Percentiles rank a stretch among this genome's conserved stretches.
Evolutionary conservation across 768 basidiomycete species (phyloP).

Genomic region (Tylopilus sp.): DNA sequence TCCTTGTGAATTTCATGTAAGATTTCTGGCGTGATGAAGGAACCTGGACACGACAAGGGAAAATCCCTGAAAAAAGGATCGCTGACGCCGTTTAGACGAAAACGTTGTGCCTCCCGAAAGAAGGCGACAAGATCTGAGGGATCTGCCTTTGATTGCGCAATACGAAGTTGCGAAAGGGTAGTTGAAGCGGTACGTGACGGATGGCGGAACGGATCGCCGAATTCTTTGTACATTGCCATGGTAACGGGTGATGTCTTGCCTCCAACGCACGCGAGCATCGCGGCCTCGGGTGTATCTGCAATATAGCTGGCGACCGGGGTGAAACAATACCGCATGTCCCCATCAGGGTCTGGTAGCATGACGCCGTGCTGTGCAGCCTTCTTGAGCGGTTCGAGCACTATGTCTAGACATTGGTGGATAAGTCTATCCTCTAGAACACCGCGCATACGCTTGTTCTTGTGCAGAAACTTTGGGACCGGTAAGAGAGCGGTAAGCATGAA

Average conservation of each 20-base stretch:
- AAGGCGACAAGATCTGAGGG: not conserved
- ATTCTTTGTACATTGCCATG: not conserved
- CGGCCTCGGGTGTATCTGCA: not conserved
- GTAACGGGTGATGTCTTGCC: not conserved
- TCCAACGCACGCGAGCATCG: not conserved
- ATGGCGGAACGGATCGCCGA: not conserved
- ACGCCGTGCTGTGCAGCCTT: not conserved
- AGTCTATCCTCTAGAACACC: not conserved
- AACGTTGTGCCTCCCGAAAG: not conserved
- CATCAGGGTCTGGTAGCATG: not conserved
- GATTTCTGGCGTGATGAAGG: not conserved
- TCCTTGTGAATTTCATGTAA: not conserved
- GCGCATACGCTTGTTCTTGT: not conserved
- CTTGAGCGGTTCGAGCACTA: not conserved
- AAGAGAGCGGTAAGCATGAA: not conserved
- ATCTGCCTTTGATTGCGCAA: not conserved
- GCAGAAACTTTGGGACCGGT: not conserved
- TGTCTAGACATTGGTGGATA: not conserved
- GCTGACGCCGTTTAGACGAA: not conserved
- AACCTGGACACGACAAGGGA: not conserved
- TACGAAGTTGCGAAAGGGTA: not conserved
- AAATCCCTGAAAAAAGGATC: not conserved
- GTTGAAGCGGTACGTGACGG: not conserved
- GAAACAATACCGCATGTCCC: not conserved
- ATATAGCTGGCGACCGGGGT: not conserved